These are phyloP conservation scores for Nemania abortiva DNA, from an alignment of 2,329 filamentous ascomycete genomes.

Conservation along the genomic window DNA sequence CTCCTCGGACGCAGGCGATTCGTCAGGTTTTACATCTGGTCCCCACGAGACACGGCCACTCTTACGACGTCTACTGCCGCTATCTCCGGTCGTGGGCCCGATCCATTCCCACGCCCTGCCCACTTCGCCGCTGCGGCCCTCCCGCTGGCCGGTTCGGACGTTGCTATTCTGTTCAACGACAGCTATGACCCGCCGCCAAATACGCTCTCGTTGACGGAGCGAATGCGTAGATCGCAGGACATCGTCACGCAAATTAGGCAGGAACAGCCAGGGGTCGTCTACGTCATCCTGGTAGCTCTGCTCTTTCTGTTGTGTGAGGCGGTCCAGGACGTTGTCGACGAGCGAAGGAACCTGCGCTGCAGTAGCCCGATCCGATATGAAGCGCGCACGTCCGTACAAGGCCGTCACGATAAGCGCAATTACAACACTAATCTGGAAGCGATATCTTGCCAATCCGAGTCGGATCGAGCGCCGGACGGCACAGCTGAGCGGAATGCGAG, in stretches of 20 bases:
- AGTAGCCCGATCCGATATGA: conserved; percentile 72
- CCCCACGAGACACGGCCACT: conserved; percentile 65
- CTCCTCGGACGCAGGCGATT: conserved; percentile 40
- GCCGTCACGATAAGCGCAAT: conserved; percentile 62
- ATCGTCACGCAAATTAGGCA: conserved; percentile 92
- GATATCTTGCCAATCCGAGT: conserved; percentile 86
- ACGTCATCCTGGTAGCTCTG: conserved; percentile 73
- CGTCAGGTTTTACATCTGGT: conserved; percentile 55
- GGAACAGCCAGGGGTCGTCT: conserved; percentile 83
- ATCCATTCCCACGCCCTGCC: conserved; percentile 79
- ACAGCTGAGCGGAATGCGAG: conserved; percentile 88
- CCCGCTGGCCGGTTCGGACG: conserved; percentile 79
- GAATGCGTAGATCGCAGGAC: conserved; percentile 86
- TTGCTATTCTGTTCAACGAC: conserved; percentile 97
- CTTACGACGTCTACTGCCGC: conserved; percentile 60
- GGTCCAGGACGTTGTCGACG: conserved; percentile 85
- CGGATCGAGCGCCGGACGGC: conserved; percentile 81
- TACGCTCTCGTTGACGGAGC: conserved; percentile 77
- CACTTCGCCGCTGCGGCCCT: conserved; percentile 74
- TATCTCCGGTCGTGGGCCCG: conserved; percentile 63
- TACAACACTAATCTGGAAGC: conserved; percentile 82
- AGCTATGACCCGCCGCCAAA: conserved; percentile 85
- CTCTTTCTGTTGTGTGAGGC: conserved; percentile 85
- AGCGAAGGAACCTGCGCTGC: conserved; percentile 82
- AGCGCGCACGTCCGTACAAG: conserved; percentile 73